Evolutionary conservation across 192 early-diverging fungal genomes (phyloP).

Genomic region (Rhizophagus clarus): DNA sequence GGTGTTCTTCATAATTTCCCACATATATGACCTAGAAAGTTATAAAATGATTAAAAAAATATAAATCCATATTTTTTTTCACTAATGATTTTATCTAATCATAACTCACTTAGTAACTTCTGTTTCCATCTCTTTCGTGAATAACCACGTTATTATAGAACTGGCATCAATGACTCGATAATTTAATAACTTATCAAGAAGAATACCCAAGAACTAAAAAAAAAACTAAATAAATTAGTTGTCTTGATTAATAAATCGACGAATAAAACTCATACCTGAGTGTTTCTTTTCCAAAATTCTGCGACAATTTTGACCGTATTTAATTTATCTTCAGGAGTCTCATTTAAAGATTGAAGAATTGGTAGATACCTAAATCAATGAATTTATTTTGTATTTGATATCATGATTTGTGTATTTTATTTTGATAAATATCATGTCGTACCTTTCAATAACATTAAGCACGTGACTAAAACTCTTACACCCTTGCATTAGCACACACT

Average conservation of each 20-base stretch:
- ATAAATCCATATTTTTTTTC: too few species aligned
- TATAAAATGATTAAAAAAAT: background rate
- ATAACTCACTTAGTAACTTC: slow-evolving; percentile 42
- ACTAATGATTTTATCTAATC: background rate
- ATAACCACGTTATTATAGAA: slow-evolving; percentile 79
- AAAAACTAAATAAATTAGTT: background rate
- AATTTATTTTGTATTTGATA: background rate
- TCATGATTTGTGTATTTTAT: background rate
- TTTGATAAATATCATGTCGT: background rate
- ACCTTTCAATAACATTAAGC: slow-evolving; percentile 89
- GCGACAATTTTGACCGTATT: slow-evolving; percentile 78
- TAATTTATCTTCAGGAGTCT: slow-evolving; percentile 63
- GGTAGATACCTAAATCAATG: slow-evolving; percentile 55
- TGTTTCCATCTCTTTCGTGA: slow-evolving; percentile 54
- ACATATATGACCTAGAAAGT: slow-evolving; percentile 63
- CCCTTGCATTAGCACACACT: slow-evolving; percentile 85
- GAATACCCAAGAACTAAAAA: slow-evolving; percentile 77
- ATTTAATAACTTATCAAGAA: slow-evolving; percentile 92
- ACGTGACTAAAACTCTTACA: slow-evolving; percentile 94
- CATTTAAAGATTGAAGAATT: slow-evolving; percentile 62
- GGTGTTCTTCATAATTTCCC: slow-evolving; percentile 87
- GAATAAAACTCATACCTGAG: slow-evolving; percentile 52
- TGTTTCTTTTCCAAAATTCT: slow-evolving; percentile 86
- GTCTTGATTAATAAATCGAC: background rate
- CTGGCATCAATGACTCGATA: slow-evolving; percentile 90